Base-by-base conservation (phyloP, 768 basidiomycete genomes). In the Aureoboletus auriporus region DNA sequence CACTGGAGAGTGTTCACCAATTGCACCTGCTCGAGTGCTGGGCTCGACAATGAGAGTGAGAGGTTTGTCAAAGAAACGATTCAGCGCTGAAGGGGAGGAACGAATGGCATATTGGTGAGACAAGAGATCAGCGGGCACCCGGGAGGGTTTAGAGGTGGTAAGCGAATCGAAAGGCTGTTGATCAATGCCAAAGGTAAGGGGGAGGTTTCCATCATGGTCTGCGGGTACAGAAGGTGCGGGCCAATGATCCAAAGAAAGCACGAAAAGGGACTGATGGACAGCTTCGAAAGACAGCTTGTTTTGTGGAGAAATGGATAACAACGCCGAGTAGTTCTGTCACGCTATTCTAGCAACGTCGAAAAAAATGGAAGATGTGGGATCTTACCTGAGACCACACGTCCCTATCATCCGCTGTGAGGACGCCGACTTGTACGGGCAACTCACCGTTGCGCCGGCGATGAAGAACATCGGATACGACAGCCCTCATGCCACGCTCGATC, bases 11-110 rank as follows among this genome's bases (percentile, higher is more conserved):
- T 95, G 93, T 68, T 97, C 94, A 5, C 94, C 94, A 59, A 83
- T 80, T 36, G 88, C 86, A 34, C 92, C 89, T 6, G 90, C 89
- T 33, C 89, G 83, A 2, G 85, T 84, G 46, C 86, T 88, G 1
- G 84, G 79, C 63, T 98, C 94, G 33, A 97, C 83, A 41, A 90
- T 78, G 46, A 96, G 69, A 5, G 84, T 84, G 34, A 87, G 78
- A 2, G 85, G 76, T 67, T 96, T 98, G 71, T 98, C 94, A 64
- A 83, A 89, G 79, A 91, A 96, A 30, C 95, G 75, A 58, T 96
- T 96, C 37, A 77, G 72, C 6, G 82, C 78, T 49, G 79, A 82
- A 48, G 74, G 69, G 2, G 84, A 83, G 0, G 81, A 79, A 17
- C 89, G 83, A 42, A 84, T 76, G 47, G 85, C 80, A 53, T 81